Evolutionary conservation across 257 asterid species (phyloP).

Genomic region (Cordia subcordata): DNA sequence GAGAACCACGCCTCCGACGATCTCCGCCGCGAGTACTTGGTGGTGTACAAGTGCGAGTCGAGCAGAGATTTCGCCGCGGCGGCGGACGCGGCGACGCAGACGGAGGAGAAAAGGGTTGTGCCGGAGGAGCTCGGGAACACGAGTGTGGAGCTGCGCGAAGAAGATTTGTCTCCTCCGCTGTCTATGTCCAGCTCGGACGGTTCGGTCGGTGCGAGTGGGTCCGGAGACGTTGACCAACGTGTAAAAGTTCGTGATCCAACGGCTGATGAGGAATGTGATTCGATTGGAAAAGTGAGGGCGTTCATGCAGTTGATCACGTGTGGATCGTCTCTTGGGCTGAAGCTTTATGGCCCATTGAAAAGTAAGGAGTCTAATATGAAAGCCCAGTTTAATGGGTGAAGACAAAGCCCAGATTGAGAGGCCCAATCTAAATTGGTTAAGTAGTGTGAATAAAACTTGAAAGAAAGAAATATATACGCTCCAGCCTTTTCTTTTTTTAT

Average conservation of each 20-base stretch:
- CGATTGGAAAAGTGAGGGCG: constrained; percentile 22
- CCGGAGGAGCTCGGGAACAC: constrained; percentile 11
- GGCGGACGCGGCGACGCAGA: constrained; percentile 31
- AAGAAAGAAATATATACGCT: too few species aligned
- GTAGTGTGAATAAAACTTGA: too few species aligned
- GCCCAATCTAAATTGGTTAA: too few species aligned
- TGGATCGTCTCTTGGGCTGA: constrained; percentile 12
- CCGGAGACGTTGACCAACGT: constrained; percentile 7
- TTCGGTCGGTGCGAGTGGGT: constrained; percentile 14
- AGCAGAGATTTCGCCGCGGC: constrained; percentile 21
- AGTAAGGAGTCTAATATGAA: not conserved
- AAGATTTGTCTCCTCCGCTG: constrained; percentile 26
- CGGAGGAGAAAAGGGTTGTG: constrained; percentile 19
- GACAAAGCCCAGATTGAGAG: too few species aligned
- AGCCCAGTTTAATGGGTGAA: not conserved
- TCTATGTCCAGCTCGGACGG: constrained; percentile 29
- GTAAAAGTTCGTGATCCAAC: not conserved
- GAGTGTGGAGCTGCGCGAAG: constrained; percentile 27
- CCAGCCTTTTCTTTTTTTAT: too few species aligned
- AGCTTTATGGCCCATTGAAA: constrained; percentile 2
- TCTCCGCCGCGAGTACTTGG: constrained; percentile 18
- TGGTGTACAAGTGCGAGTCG: constrained; percentile 29
- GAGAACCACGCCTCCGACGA: constrained; percentile 9
- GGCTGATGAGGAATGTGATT: constrained; percentile 18
- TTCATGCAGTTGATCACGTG: constrained; percentile 30